Evolutionary conservation across 306 rosid genomes (phyloP).

Genomic region (Fragaria nilgerrensis): DNA sequence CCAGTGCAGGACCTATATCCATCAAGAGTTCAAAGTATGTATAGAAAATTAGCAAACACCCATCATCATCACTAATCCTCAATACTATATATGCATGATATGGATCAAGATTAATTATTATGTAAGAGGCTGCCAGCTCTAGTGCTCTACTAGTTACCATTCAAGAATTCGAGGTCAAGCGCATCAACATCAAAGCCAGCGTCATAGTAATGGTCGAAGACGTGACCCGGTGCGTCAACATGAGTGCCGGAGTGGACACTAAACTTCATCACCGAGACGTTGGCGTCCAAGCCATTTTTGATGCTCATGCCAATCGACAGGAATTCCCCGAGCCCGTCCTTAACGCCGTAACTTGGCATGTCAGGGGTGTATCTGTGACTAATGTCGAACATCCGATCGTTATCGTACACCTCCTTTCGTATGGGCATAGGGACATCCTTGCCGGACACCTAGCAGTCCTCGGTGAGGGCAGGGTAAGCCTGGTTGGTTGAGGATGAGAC

Average conservation of each 20-base stretch:
- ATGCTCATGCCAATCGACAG: neutral
- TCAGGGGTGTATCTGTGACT: neutral
- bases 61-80: too few species aligned
- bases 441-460: neutral
- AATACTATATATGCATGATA: too few species aligned
- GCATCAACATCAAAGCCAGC: conserved; percentile 79
- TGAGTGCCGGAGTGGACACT: neutral
- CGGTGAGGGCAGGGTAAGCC: too few species aligned
- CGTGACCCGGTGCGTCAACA: conserved; percentile 65
- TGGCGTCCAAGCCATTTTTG: neutral
- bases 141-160: conserved; percentile 33
- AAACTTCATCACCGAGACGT: neutral
- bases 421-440: neutral
- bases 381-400: neutral
- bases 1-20: conserved; percentile 56
- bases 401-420: neutral
- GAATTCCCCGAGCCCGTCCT: neutral
- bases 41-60: too few species aligned
- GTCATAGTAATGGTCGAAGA: conserved; percentile 66
- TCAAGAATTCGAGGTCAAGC: conserved; percentile 62
- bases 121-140: too few species aligned
- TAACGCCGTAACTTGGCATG: neutral
- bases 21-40: neutral
- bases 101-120: too few species aligned
- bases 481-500: too few species aligned